Evolutionary conservation across 768 basidiomycete species (phyloP), one percentile per base, ranked within the genome.

Genomic region (Strobilomyces confusus): DNA sequence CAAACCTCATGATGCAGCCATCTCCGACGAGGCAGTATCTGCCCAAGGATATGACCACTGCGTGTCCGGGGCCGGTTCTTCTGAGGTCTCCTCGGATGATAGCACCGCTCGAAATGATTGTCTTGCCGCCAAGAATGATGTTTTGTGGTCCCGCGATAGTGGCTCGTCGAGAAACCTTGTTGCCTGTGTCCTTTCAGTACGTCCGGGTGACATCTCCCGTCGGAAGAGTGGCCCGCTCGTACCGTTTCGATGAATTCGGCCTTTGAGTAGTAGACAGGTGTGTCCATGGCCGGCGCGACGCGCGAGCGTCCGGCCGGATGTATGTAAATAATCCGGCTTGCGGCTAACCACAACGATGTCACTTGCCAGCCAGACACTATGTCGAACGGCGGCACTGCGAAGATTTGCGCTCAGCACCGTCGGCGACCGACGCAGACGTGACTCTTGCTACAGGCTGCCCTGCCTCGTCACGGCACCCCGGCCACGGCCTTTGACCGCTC

Each of bases 91-190:
- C 97, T 44, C 97, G 86, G 46, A 99, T 87, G 50, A 98, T 92
- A 9, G 91, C 90, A 19, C 84, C 82, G 54, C 82, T 87, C 1
- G 93, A 88, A 54, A 99, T 95, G 69, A 98, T 92, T 2, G 93
- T 94, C 75, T 98, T 97, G 43, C 95, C 97, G 37, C 92, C 93
- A 14, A 99, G 84, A 57, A 98, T 92, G 68, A 98, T 99, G 69
- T 97, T 98, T 70, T 94, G 89, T 12, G 93, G 89, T 1, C 95
- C 95, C 51, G 87, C 84, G 63, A 98, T 97, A 25, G 86, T 87
- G 17, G 93, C 92, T 56, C 89, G 83, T 52, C 92, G 82, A 37
- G 92, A 95, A 41, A 98, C 95, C 71, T 95, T 95, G 77, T 98
- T 95, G 42, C 92, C 92, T 57, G 92, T 95, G 67, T 95, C 93